Evolutionary conservation across 2,329 filamentous ascomycete species (phyloP), one percentile per base, ranked within the genome.

Genomic region (Xylariaceae sp.): DNA sequence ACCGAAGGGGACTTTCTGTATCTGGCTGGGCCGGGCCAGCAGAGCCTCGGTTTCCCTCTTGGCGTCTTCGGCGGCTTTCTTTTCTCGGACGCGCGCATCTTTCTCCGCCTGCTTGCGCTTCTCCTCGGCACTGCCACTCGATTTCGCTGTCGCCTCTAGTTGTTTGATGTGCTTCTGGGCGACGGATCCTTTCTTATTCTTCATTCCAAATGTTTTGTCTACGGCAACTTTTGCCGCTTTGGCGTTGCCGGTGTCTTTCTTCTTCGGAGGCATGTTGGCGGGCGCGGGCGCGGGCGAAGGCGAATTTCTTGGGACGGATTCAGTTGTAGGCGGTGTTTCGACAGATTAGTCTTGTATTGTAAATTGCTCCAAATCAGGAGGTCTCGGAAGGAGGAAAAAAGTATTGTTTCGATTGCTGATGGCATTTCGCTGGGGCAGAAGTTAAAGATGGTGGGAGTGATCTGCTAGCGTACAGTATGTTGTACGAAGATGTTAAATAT

Each of bases 121-220:
- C 72, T 94, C 87, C 55, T 96, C 92, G 27, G 89, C 83, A n/a
- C 80, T 87, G 58, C 90, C 89, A 64, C 87, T 85, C 54, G 81
- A 80, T 63, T 87, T 84, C 50, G 85, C 81, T 66, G 91, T 87
- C 46, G 85, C 81, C 63, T 85, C 76, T 71, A 99, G 83, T 67
- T 91, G 88, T 56, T 88, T 86, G 70, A 99, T 97, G 64, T 91
- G 84, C 74, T 86, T 95, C 75, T 97, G 89, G 53, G 91, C 92
- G 50, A 84, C 86, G 54, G 84, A 87, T 64, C 94, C 94, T 80
- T 96, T 99, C 79, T 99, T 99, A 71, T 99, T 99, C 77, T 99
- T 99, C 94, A 99, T 97, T 66, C 94, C 94, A 80, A 99, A 99
- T 47, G 94, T 96, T 77, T 92, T 94, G 79, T 99, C 94, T 60